These are phyloP conservation scores for Zostera marina DNA, from an alignment of 116 monocot genomes.

Conservation along the genomic window DNA sequence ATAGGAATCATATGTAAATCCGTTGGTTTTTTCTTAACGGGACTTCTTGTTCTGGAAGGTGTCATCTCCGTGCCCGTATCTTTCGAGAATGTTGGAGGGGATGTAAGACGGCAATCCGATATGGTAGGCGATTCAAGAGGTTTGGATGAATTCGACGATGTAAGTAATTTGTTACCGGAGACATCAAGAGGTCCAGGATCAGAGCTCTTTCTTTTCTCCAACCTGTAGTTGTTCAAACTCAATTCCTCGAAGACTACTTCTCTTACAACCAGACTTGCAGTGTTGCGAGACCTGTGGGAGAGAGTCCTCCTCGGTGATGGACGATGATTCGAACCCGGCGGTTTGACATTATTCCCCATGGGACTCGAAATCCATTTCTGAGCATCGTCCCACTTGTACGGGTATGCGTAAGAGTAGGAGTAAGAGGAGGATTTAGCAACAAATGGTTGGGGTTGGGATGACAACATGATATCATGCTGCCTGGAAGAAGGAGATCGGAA, in stretches of 20 bases:
- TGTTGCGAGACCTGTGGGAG: constrained; percentile 10
- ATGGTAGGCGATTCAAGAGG: constrained; percentile 19
- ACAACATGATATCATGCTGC: constrained; percentile 3
- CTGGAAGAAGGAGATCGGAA: background rate
- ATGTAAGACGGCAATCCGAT: constrained; percentile 17
- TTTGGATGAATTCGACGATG: too few species aligned
- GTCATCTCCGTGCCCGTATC: constrained; percentile 96
- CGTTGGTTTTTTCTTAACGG: constrained; percentile 31
- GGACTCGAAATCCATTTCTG: constrained; percentile 87
- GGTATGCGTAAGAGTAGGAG: too few species aligned
- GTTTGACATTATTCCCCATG: constrained; percentile 15
- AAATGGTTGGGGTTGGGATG: background rate
- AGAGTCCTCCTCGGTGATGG: constrained; percentile 22
- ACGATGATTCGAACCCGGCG: background rate
- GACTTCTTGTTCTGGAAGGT: constrained; percentile 70
- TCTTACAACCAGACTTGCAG: constrained; percentile 20
- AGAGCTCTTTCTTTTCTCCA: constrained; percentile 12
- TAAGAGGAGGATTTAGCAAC: constrained; percentile 37
- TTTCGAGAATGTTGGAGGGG: constrained; percentile 47
- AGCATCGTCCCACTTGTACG: constrained; percentile 78
- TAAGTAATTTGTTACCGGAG: constrained; percentile 8
- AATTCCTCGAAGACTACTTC: constrained; percentile 27
- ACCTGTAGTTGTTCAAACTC: constrained; percentile 18
- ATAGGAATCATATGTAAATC: constrained; percentile 15
- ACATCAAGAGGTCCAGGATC: constrained; percentile 4